These are phyloP conservation scores for Serendipita sp. DNA, from an alignment of 1,284 basidiomycete species.

Conservation along the genomic window DNA sequence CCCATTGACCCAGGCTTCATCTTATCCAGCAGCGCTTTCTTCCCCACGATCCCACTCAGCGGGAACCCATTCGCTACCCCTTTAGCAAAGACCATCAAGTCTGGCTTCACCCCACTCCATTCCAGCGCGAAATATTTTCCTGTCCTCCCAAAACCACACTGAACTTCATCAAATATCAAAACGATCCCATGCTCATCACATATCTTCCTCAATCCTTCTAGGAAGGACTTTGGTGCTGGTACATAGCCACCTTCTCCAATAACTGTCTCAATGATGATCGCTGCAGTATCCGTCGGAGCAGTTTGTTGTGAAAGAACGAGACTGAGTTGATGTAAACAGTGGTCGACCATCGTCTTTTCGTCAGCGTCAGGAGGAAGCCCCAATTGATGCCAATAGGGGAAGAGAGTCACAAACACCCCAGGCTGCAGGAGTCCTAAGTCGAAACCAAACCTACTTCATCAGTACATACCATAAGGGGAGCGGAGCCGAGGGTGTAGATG, in stretches of 20 bases:
- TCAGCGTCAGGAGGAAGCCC: slow-evolving; percentile 49
- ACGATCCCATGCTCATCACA: slow-evolving; percentile 81
- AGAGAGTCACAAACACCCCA: slow-evolving; percentile 70
- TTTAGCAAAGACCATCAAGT: slow-evolving; percentile 85
- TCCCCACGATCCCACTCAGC: slow-evolving; percentile 70
- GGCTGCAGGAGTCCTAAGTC: slow-evolving; percentile 34
- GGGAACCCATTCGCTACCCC: slow-evolving; percentile 93
- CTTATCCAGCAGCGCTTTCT: slow-evolving; percentile 70
- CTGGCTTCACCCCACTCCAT: slow-evolving; percentile 69
- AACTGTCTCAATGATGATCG: slow-evolving; percentile 84
- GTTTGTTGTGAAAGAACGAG: slow-evolving; percentile 76
- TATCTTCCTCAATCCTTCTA: slow-evolving; percentile 65
- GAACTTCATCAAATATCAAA: slow-evolving; percentile 78
- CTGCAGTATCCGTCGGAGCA: slow-evolving; percentile 75
- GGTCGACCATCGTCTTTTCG: slow-evolving; percentile 47
- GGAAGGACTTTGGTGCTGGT: slow-evolving; percentile 67
- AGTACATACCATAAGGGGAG: slow-evolving; percentile 62
- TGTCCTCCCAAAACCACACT: slow-evolving; percentile 80
- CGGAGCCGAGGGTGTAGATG: slow-evolving; percentile 65
- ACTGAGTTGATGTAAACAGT: slow-evolving; percentile 71
- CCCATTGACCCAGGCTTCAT: slow-evolving; percentile 75
- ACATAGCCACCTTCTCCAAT: slow-evolving; percentile 93
- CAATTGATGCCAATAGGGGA: slow-evolving; percentile 89
- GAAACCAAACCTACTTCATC: not conserved
- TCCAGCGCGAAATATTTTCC: slow-evolving; percentile 77